Evolutionary conservation across 2,329 filamentous ascomycete species (phyloP).

Genomic region (Alternaria solani): DNA sequence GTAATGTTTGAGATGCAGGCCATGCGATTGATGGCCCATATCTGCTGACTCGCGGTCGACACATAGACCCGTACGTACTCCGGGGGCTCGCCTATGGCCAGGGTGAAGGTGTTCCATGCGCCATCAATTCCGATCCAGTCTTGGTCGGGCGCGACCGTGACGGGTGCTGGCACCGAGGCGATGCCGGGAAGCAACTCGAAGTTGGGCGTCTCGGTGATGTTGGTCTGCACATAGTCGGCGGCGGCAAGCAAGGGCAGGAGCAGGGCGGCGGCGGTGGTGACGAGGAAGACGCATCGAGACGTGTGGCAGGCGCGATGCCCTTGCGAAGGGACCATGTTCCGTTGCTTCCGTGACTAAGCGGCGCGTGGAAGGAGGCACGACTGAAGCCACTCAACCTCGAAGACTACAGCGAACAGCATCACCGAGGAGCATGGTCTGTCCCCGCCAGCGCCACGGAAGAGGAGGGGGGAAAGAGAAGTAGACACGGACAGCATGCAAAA

Average conservation of each 20-base stretch:
- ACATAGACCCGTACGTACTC: constrained; percentile 65
- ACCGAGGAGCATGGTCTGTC: constrained; percentile 35
- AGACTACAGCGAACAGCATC: constrained; percentile 33
- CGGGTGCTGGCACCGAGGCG: constrained; percentile 38
- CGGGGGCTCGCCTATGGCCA: constrained; percentile 64
- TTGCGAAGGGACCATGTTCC: constrained; percentile 33
- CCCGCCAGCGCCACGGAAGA: constrained; percentile 22
- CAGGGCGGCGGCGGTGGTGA: constrained; percentile 19
- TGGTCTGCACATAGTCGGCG: constrained; percentile 32
- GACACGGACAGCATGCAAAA: constrained; percentile 17
- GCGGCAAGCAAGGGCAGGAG: constrained; percentile 30
- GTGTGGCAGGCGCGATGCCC: constrained; percentile 27
- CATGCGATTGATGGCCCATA: constrained; percentile 66
- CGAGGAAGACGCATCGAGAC: constrained; percentile 23
- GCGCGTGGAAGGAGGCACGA: constrained; percentile 25
- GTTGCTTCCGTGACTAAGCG: constrained; percentile 32
- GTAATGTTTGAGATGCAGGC: constrained; percentile 36
- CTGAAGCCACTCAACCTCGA: constrained; percentile 34
- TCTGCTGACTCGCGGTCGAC: constrained; percentile 74
- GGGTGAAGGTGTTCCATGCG: constrained; percentile 72
- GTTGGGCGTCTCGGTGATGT: constrained; percentile 30
- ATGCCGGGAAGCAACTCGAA: constrained; percentile 28
- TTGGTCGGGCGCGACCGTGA: constrained; percentile 48
- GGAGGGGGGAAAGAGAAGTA: constrained; percentile 17
- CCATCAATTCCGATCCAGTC: constrained; percentile 51